Evolutionary conservation across 768 basidiomycete genomes (phyloP), one percentile per base, ranked within the genome.

Genomic region (Boletus rubescentipes): DNA sequence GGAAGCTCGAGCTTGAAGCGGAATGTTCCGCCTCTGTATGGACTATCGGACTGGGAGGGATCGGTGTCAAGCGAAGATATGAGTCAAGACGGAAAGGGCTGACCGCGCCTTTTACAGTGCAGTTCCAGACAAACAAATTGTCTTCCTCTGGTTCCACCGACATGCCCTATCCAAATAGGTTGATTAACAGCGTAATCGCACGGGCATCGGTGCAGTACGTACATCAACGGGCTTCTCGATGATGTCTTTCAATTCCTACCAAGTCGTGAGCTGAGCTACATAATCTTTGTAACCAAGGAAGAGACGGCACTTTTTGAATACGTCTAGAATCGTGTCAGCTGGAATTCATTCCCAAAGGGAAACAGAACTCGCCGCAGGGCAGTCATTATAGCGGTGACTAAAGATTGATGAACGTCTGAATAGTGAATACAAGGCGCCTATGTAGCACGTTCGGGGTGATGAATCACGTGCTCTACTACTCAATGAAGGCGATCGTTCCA

Each of bases 11-110:
- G 67, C 36, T 72, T 85, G 69, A 92, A 92, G 60, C 81, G 77
- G 71, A 91, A 93, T 0, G 81, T 89, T 44, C 92, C 91, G 47
- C 79, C 81, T 70, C 86, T 89, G 79, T 93, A 93, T 0, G 91
- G 92, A 29, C 87, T 89, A 59, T 87, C 84, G 42, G 82, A 64
- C 91, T 93, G 58, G 23, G 41, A 31, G 16, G 53, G 42, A 56
- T 45, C 42, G 39, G 20, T 49, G 35, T 44, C 42, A 49, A 46
- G 49, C 20, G 31, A 54, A 21, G 15, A 36, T 21, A 21, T 16
- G 21, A 46, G 51, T 35, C 39, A 54, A 39, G 43, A 36, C 30
- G 31, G 26, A 32, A 51, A 47, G 48, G 39, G 72, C 86, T 59
- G 58, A 92, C 91, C 43, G 82, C 76, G 51, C 86, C 91, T 67